phyloP scores from a whole-genome alignment of 108 stramenopile genomes.

The Nannochloropsis granulata region DNA sequence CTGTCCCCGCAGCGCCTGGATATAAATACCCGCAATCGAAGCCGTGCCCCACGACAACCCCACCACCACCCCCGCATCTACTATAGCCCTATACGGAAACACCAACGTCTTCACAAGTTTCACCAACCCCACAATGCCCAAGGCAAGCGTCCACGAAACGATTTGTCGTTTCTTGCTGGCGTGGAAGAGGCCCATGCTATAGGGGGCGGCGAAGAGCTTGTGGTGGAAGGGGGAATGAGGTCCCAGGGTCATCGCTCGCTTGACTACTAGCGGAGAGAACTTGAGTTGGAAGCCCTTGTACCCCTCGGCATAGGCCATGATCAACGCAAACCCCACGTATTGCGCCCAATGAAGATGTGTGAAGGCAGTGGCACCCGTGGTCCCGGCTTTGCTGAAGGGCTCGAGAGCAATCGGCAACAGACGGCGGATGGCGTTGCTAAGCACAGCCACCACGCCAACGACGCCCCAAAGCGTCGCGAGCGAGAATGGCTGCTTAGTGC shows the following conservation, averaged over 20 bases:
- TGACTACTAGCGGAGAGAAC: constrained; percentile 80
- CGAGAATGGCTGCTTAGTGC: neutral
- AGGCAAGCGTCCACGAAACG: constrained; percentile 61
- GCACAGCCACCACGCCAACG: constrained; percentile 61
- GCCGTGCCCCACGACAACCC: constrained; percentile 69
- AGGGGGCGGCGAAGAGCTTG: constrained; percentile 64
- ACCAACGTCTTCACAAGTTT: constrained; percentile 68
- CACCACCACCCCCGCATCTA: constrained; percentile 85
- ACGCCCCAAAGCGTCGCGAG: constrained; percentile 62
- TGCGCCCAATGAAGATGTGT: constrained; percentile 8
- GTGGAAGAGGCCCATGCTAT: constrained; percentile 80
- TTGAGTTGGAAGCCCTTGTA: constrained; percentile 91
- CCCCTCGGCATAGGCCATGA: constrained; percentile 77
- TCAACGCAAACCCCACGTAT: constrained; percentile 14
- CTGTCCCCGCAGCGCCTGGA: constrained; percentile 42
- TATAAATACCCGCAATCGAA: constrained; percentile 52
- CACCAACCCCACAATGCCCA: constrained; percentile 70
- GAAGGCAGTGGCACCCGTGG: neutral
- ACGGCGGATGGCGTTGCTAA: constrained; percentile 63
- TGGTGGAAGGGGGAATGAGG: constrained; percentile 32
- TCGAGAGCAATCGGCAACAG: constrained; percentile 80
- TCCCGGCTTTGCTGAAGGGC: constrained; percentile 44
- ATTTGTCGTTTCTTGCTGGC: constrained; percentile 71
- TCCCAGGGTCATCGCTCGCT: constrained; percentile 60
- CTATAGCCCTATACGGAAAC: constrained; percentile 73